A percentile compares a stretch with the other conserved stretches of the same genome.
Evolutionary conservation across 1,139 yeast genomes (phyloP).

Genomic region (Scheffersomyces cryptocercus): DNA sequence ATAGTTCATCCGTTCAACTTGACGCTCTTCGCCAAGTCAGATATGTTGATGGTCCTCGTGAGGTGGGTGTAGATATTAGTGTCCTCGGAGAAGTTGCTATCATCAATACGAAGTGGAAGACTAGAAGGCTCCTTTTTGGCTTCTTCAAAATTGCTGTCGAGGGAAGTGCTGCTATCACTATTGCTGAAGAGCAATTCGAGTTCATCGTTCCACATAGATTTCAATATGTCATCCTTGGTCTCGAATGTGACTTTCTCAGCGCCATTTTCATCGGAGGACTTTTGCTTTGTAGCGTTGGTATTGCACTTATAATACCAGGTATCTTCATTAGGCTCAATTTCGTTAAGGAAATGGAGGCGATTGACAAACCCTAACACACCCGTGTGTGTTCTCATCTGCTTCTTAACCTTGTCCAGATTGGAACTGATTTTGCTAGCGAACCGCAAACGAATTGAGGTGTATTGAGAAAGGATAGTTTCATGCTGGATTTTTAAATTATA

Average conservation of each 20-base stretch:
- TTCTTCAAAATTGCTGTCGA: no score
- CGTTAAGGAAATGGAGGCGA: slow-evolving; percentile 4
- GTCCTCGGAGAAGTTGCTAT: not conserved
- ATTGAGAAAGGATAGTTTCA: slow-evolving; percentile 39
- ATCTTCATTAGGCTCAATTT: not conserved
- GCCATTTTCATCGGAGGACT: not conserved
- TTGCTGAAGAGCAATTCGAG: not conserved
- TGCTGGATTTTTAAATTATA: slow-evolving; percentile 33
- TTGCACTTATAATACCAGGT: not conserved
- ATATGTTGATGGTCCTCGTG: not conserved
- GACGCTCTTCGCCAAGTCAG: not conserved
- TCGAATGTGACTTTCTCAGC: not conserved
- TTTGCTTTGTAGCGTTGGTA: not conserved
- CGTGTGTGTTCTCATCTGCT: slow-evolving; percentile 8
- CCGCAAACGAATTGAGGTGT: slow-evolving; percentile 39
- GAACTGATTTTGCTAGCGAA: slow-evolving; percentile 23
- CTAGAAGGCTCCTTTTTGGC: not conserved
- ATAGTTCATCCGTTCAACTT: not conserved
- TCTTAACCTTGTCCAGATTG: slow-evolving; percentile 1
- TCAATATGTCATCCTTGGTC: not conserved
- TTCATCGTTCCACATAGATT: not conserved
- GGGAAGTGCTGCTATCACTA: not conserved
- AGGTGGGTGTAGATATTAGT: not conserved
- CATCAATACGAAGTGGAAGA: not conserved
- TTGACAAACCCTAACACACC: slow-evolving; percentile 15